Conservation (phyloP, 345 rosid species). For the Fremontodendron californicum region DNA sequence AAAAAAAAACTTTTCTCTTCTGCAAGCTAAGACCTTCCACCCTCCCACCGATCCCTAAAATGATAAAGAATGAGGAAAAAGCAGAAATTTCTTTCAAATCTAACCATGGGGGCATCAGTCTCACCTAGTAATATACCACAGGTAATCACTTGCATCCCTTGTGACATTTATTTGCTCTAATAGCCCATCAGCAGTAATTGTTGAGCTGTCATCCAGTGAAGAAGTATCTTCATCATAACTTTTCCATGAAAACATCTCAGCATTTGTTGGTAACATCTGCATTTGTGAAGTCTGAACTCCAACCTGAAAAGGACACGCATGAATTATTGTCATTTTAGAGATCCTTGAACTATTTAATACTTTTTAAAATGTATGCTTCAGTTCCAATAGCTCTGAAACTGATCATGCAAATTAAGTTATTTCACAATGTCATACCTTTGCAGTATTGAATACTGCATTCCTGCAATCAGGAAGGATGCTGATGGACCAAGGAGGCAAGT, state of each 20-base stretch:
- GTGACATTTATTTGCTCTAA: constrained; percentile 53
- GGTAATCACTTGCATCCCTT: constrained; percentile 56
- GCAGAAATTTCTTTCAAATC: neutral
- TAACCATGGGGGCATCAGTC: neutral
- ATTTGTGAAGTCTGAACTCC: constrained; percentile 45
- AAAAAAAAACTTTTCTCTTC: neutral
- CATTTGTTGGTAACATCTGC: constrained; percentile 75
- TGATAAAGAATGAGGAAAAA: neutral
- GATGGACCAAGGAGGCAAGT: constrained; percentile 98
- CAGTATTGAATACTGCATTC: constrained; percentile 92
- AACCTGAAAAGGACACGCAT: constrained; percentile 20
- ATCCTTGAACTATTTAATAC: neutral
- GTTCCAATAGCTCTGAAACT: neutral
- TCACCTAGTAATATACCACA: constrained; percentile 61
- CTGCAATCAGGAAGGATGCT: constrained; percentile 98
- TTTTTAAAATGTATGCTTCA: neutral
- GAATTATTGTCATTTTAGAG: neutral
- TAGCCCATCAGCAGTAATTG: constrained; percentile 42
- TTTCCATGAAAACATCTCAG: constrained; percentile 67
- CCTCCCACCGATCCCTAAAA: neutral
- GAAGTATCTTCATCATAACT: constrained; percentile 83
- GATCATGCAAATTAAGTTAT: neutral
- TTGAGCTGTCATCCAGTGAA: constrained; percentile 58
- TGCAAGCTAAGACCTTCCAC: neutral
- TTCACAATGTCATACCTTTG: constrained; percentile 54